Base-by-base conservation (phyloP, 371 early-diverging fungal genomes). In the Rhizomucor miehei region DNA sequence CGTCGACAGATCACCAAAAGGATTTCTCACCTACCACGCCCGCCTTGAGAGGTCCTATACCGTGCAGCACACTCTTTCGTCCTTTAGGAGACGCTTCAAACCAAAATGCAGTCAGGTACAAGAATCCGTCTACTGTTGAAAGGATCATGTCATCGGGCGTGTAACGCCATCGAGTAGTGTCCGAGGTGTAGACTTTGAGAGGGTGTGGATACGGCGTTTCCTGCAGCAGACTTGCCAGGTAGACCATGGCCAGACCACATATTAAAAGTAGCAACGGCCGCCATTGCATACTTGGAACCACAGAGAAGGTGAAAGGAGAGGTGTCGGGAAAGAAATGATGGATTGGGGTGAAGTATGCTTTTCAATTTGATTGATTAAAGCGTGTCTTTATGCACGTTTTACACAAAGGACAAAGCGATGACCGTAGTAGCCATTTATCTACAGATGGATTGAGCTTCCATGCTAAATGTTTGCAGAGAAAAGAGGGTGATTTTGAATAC, bases 141-240 rank as follows among this genome's bases (percentile, higher is more conserved):
- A 78, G 19, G 14, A 69, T 29, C 2, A 58, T 57, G 45, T 45
- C 24, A 35, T 57, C 23, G n/a, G 59, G 56, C 24, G 54, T 51
- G 34, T 44, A 57, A 8, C 36, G 51, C 40, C 51, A 44, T 24
- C 29, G 59, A 9, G 54, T 56, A 11, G 41, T 48, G 14, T 54
- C 41, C n/a, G 54, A 50, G 23, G 50, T 45, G 55, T 57, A 63
- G 3, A 68, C 35, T 43, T 59, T 61, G 29, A 61, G 57, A 13
- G 77, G 77, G 29, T 66, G 77, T 10, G 71, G 67, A 50, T 69
- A 65, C 4, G 73, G 71, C n/a, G 54, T 59, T 17, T 73, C 69
- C 39, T 71, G 71, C 13, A 71, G 51, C 9, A 73, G 53, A 43
- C 67, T 71, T 13, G 63, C 59, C 44, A 73, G 50, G 35, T 73